Percentiles rank a stretch among this genome's conserved stretches.
phyloP scores from a whole-genome alignment of 2,329 filamentous ascomycete species.

The Teratosphaeria nubilosa region DNA sequence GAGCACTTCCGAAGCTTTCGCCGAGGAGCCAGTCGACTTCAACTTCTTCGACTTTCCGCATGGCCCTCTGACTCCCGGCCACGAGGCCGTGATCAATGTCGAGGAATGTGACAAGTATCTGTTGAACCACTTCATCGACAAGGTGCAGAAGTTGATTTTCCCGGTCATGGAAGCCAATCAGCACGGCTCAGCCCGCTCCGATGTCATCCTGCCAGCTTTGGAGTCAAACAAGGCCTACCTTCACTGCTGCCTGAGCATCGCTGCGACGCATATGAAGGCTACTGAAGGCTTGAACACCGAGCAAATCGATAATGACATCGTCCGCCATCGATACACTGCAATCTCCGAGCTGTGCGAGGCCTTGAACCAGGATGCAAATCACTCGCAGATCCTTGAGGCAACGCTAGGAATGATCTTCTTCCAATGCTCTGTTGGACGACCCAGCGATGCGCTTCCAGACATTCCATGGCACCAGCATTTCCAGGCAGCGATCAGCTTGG shows the following conservation, averaged over 20 bases:
- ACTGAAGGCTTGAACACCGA: slow-evolving; percentile 57
- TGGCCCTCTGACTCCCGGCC: slow-evolving; percentile 50
- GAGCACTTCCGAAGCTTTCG: slow-evolving; percentile 56
- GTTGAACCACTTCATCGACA: slow-evolving; percentile 82
- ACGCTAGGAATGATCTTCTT: slow-evolving; percentile 94
- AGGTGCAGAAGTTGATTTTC: slow-evolving; percentile 80
- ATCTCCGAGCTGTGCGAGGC: slow-evolving; percentile 78
- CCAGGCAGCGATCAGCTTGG: slow-evolving; percentile 75
- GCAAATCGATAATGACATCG: slow-evolving; percentile 79
- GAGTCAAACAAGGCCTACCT: slow-evolving; percentile 88
- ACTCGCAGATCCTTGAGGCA: slow-evolving; percentile 81
- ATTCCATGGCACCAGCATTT: slow-evolving; percentile 98
- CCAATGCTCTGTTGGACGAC: slow-evolving; percentile 80
- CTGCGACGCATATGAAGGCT: slow-evolving; percentile 84
- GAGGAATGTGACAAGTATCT: slow-evolving; percentile 80
- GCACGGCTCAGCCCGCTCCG: slow-evolving; percentile 67
- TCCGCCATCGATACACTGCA: slow-evolving; percentile 81
- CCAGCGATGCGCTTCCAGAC: slow-evolving; percentile 75
- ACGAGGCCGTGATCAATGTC: slow-evolving; percentile 67
- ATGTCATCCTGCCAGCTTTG: slow-evolving; percentile 77
- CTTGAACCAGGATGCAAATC: slow-evolving; percentile 68
- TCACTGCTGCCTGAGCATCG: slow-evolving; percentile 89
- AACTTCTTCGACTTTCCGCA: slow-evolving; percentile 79
- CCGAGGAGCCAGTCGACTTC: slow-evolving; percentile 49
- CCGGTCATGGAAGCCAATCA: slow-evolving; percentile 86